Percentiles rank a stretch among this genome's conserved stretches.
phyloP scores from a whole-genome alignment of 805 yeast species.

The Cyberlindnera mycetangii region DNA sequence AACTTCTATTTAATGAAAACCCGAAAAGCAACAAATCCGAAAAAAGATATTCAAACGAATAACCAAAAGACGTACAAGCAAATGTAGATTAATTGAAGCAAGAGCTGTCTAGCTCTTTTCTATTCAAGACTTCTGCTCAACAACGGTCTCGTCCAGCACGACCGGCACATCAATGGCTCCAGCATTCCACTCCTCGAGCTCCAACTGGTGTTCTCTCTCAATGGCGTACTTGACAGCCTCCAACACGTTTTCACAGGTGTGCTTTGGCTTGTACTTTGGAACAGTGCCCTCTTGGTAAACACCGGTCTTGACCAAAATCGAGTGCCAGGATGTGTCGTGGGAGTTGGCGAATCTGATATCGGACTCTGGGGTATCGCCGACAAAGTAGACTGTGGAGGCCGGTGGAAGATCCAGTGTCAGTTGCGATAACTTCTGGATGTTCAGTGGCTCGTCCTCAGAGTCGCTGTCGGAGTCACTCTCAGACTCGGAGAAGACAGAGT shows the following conservation, averaged over 20 bases:
- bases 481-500: constrained; percentile 23
- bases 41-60: neutral
- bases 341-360: constrained; percentile 86
- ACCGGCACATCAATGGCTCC: constrained; percentile 52
- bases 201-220: constrained; percentile 73
- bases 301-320: constrained; percentile 83
- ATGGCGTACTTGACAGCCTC: constrained; percentile 83
- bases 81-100: neutral
- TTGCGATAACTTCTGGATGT: constrained; percentile 43
- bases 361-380: constrained; percentile 88
- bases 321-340: constrained; percentile 81
- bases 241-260: constrained; percentile 66
- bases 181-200: constrained; percentile 71
- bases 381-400: constrained; percentile 82
- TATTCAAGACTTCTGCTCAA: constrained; percentile 4
- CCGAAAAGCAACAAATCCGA: neutral
- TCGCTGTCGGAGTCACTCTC: constrained; percentile 30
- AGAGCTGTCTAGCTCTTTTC: neutral
- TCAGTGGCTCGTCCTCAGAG: constrained; percentile 42
- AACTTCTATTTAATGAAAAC: neutral
- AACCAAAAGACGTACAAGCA: neutral
- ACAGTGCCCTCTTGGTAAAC: constrained; percentile 78
- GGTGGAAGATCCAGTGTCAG: constrained; percentile 63
- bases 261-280: constrained; percentile 79
- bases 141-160: constrained; percentile 39